Evolutionary conservation across 2,329 filamentous ascomycete genomes (phyloP), one percentile per base, ranked within the genome.

Genomic region (Stagonosporopsis chrysanthemi): DNA sequence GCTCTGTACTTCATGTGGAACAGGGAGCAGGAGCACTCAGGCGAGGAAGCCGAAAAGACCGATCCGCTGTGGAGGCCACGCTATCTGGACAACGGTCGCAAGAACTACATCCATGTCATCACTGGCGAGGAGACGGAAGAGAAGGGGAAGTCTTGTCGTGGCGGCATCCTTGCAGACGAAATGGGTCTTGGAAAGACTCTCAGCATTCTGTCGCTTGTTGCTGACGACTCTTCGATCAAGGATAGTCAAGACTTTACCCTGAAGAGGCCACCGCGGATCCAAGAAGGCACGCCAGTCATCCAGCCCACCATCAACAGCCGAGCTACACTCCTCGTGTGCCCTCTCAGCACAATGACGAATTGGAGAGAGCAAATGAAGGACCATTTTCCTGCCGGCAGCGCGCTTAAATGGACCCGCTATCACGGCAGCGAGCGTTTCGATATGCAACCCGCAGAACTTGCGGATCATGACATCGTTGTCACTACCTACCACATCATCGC

Each of bases 341-440:
- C 95, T 1, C 83, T 97, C 2, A 97, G 91, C 69, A 95, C 94
- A 0, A 88, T 98, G 56, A 89, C 90, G 24, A 99, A 98, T 70
- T 99, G 95, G 95, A 90, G 94, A 67, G 88, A 92, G 65, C 95
- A 99, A 76, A 91, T 98, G 60, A 89, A 89, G 67, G 84, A 90
- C 56, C 95, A 99, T 75, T 81, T 96, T 42, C 82, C 84, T 46
- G 81, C 85, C 0, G 83, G 82, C 0, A 61, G 67, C 28, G 56
- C 60, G 7, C 72, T 98, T 17, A 88, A 81, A 1, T 91, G 87
- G 69, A 91, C 95, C 72, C 86, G 95, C 52, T 98, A 97, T 64
- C 95, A 99, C 73, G 95, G 95, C 2, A 81, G 86, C 0, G 88
- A 87, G 65, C 86, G 95, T 6, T 90, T 88, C 59, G 87, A 92